Evolutionary conservation across 441 rosid genomes (phyloP).

Genomic region (Hura crepitans): DNA sequence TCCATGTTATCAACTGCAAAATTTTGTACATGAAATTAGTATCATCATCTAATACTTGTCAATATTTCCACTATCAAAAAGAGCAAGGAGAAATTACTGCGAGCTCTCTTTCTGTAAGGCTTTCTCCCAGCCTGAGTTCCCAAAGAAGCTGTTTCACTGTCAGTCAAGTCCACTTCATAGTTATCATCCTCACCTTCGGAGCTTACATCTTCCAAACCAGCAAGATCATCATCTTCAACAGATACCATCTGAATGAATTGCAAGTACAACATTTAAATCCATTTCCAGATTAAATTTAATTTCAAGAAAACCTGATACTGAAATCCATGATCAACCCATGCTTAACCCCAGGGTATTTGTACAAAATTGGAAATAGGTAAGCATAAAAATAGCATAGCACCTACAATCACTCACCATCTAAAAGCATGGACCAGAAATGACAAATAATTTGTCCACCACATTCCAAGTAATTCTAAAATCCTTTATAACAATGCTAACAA

Average conservation of each 20-base stretch:
- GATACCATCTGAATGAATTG: conserved; percentile 76
- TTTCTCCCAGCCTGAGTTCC: conserved; percentile 72
- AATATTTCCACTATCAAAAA: conserved; percentile 9
- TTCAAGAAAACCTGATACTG: neutral
- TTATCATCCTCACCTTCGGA: conserved; percentile 94
- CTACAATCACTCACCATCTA: neutral
- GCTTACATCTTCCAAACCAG: conserved; percentile 96
- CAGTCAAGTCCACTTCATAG: conserved; percentile 88
- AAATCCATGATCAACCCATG: conserved; percentile 1
- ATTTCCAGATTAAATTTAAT: neutral
- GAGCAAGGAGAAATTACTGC: conserved; percentile 45
- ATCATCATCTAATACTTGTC: neutral
- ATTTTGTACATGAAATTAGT: conserved; percentile 22
- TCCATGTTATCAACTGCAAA: conserved; percentile 58
- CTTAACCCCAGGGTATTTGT: neutral
- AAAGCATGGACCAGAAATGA: neutral
- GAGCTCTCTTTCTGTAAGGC: conserved; percentile 70
- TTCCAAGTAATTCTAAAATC: conserved; percentile 5
- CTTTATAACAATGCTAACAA: neutral
- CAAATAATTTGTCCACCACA: neutral
- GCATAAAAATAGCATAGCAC: neutral
- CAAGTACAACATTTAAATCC: conserved; percentile 19
- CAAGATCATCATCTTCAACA: conserved; percentile 97
- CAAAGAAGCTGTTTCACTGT: conserved; percentile 64
- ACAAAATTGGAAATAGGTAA: conserved; percentile 1